phyloP scores from a whole-genome alignment of 805 yeast genomes.

The Vanderwaltozyma tropicalis region DNA sequence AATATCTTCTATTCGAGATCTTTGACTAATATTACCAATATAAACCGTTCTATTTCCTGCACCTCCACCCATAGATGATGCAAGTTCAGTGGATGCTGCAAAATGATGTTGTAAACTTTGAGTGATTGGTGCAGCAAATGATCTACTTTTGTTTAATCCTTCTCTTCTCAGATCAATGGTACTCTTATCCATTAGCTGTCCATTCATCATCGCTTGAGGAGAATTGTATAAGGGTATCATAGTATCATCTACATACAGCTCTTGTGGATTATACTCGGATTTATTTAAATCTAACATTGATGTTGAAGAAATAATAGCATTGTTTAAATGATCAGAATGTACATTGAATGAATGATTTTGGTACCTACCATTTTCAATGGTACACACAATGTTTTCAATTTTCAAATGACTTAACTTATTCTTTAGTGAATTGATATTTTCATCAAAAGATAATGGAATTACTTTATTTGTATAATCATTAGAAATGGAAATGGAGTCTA shows the following conservation, averaged over 20 bases:
- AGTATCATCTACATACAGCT: neutral
- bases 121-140: slow-evolving; percentile 18
- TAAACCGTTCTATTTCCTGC: slow-evolving; percentile 57
- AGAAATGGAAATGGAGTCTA: too few relatives aligned
- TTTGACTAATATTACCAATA: slow-evolving; percentile 54
- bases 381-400: too few relatives aligned
- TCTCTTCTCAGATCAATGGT: too few relatives aligned
- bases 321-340: too few relatives aligned
- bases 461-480: too few relatives aligned
- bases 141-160: neutral
- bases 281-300: too few relatives aligned
- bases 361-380: too few relatives aligned
- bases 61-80: slow-evolving; percentile 25
- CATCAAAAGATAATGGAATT: too few relatives aligned
- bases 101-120: slow-evolving; percentile 23
- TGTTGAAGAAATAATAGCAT: too few relatives aligned
- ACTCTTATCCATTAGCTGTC: neutral
- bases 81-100: slow-evolving; percentile 21
- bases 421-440: too few relatives aligned
- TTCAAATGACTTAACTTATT: too few relatives aligned
- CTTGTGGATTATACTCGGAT: neutral
- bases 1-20: slow-evolving; percentile 58
- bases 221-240: neutral
- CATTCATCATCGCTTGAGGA: neutral
- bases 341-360: neutral